Base-by-base conservation (phyloP, 352 stramenopile species). In the Globisporangium paddicum region DNA sequence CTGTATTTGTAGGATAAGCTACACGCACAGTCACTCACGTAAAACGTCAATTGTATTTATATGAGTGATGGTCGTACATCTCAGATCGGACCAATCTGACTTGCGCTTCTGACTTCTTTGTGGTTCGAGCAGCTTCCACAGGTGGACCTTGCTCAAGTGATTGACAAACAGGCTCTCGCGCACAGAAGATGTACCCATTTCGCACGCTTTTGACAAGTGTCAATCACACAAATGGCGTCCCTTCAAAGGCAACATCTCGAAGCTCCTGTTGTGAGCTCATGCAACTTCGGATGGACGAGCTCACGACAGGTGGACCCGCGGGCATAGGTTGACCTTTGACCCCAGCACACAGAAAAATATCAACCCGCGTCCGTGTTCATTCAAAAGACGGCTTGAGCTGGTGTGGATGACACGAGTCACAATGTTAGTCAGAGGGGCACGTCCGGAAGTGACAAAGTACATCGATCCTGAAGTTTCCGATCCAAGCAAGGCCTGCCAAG, bases 71-170 rank as follows among this genome's bases (percentile, higher is more conserved):
- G 25, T 51, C 25, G 4, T 23, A 1, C 25, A 37, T 1, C 14
- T 51, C 45, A n/a, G 5, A 34, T 51, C 45, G 19, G 38, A 23
- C 28, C 3, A 6, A 32, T 32, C 45, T 44, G 38, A 23, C 3
- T 32, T 51, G 14, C 25, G 45, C 34, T n/a, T 21, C 45, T 51
- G 45, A 51, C 45, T 51, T 51, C 21, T 25, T 25, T 51, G 25
- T 35, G 45, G 45, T 50, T n/a, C 23, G 23, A 34, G 14, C 25
- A 51, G 25, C 25, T 2, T 11, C 2, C 1, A 19, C 10, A 6
- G 1, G 1, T 2, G 8, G 25, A n/a, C n/a, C 7, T 18, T 13
- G 18, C 35, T 40, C 18, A 14, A 42, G 5, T 42, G 14, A 42
- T 42, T 44, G 38, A 21, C 38, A 44, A 41, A 41, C 37, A 42